These are phyloP conservation scores for Cucumis sativus DNA, from an alignment of 306 rosid genomes.

Conservation along the genomic window Cucumber_9930_V3 NC_026658.2:19050501-19051000, in stretches of 20 bases:
- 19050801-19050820: neutral
- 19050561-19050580: neutral
- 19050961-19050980: neutral
- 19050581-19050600: neutral
- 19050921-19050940: neutral
- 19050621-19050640: slow-evolving; percentile 9
- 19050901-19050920: neutral
- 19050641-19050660: neutral
- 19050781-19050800: neutral
- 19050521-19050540: neutral
- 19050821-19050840: neutral
- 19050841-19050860: neutral
- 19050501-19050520: neutral
- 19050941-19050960: neutral
- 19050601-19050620: neutral
- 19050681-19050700: neutral
- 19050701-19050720: neutral
- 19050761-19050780: neutral
- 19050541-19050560: neutral
- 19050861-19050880: neutral
- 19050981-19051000: neutral
- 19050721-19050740: neutral
- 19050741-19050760: neutral
- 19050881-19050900: neutral
- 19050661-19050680: neutral